These are phyloP conservation scores for Aspergillus sp. DNA, from an alignment of 2,329 filamentous ascomycete species.

Conservation along the genomic window DNA sequence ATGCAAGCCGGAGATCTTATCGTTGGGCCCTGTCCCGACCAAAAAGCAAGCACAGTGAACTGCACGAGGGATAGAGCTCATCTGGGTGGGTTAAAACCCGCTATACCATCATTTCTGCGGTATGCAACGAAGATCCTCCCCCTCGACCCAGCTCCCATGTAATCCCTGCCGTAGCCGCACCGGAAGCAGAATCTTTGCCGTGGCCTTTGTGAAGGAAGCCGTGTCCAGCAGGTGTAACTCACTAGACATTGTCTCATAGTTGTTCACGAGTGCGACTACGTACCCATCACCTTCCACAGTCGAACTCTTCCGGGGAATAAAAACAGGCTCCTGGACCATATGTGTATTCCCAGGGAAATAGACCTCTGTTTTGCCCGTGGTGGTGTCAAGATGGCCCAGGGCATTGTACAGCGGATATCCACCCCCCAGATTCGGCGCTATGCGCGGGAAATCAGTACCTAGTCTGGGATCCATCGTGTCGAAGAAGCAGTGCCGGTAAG, in stretches of 20 bases:
- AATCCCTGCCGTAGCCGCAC: conserved; percentile 25
- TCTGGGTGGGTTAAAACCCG: too few relatives aligned
- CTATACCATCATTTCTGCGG: too few relatives aligned
- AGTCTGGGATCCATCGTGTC: conserved; percentile 50
- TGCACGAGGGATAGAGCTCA: too few relatives aligned
- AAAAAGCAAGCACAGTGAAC: too few relatives aligned
- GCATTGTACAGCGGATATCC: conserved; percentile 50
- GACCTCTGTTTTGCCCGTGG: conserved; percentile 43
- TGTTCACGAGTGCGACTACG: conserved; percentile 29
- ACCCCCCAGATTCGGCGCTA: conserved; percentile 36
- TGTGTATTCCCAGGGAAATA: conserved; percentile 52
- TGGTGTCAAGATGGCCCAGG: conserved; percentile 50
- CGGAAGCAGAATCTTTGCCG: conserved; percentile 23
- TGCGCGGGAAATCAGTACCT: conserved; percentile 33
- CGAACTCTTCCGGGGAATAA: conserved; percentile 24
- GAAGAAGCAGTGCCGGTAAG: conserved; percentile 48
- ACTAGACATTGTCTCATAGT: conserved; percentile 28
- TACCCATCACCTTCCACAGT: conserved; percentile 28
- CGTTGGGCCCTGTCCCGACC: too few relatives aligned
- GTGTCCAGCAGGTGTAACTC: conserved; percentile 30
- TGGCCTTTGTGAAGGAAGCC: conserved; percentile 12
- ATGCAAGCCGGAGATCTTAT: too few relatives aligned
- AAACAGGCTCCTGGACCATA: conserved; percentile 32
- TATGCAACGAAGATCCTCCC: background rate
- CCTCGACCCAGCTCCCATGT: conserved; percentile 30